Conservation (phyloP, 257 asterid species). For the Forsythia viridissima region DNA sequence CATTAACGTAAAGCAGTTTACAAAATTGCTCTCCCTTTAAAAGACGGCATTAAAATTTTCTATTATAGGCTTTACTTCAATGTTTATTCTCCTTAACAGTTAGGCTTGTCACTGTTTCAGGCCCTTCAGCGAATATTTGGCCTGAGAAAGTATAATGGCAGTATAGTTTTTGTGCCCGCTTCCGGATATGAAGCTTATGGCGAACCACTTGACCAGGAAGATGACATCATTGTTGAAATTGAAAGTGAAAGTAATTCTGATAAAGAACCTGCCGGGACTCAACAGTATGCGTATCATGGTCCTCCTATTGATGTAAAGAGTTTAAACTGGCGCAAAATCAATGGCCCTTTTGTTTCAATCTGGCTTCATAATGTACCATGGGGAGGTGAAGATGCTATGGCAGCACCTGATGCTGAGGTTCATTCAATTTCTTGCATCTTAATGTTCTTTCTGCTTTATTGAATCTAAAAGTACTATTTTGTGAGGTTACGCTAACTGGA, state of each 20-base stretch:
- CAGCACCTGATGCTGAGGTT: conserved; percentile 98
- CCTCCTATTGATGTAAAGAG: conserved; percentile 54
- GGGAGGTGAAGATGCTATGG: conserved; percentile 88
- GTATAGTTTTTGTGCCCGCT: conserved; percentile 77
- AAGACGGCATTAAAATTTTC: conserved; percentile 4
- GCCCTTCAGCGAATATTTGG: conserved; percentile 68
- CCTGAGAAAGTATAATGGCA: conserved; percentile 81
- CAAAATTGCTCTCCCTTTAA: not conserved
- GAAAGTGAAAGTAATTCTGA: conserved; percentile 31
- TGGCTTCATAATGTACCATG: conserved; percentile 99
- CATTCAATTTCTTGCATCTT: conserved; percentile 9
- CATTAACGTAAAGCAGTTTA: conserved; percentile 1
- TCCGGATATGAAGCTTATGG: conserved; percentile 65
- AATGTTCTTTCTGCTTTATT: not conserved
- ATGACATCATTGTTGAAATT: conserved; percentile 32
- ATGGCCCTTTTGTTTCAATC: conserved; percentile 87
- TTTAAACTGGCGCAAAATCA: conserved; percentile 75
- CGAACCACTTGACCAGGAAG: conserved; percentile 55
- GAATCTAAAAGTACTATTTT: not conserved
- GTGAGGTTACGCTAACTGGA: not conserved
- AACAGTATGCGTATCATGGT: conserved; percentile 59
- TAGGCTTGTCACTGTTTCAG: conserved; percentile 43
- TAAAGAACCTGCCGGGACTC: conserved; percentile 23
- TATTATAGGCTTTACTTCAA: not conserved
- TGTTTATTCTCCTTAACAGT: conserved; percentile 9